Percentiles rank a stretch among this genome's conserved stretches.
Conservation (phyloP, 2,329 filamentous ascomycete genomes). For the Stagonosporopsis cucurbitacearum region DNA sequence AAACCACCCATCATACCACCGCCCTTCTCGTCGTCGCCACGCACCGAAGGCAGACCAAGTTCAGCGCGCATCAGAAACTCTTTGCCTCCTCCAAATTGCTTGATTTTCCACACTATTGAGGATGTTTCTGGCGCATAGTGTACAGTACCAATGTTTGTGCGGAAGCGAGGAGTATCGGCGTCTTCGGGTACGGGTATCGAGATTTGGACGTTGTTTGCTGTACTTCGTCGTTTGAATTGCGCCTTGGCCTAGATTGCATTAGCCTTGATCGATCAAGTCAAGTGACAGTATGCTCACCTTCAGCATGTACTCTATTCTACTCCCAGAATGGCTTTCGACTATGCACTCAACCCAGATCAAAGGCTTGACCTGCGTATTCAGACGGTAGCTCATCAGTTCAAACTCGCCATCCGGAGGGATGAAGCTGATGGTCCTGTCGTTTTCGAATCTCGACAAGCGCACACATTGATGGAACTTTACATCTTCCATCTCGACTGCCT, state of each 20-base stretch:
- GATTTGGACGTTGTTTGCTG: slow-evolving; percentile 98
- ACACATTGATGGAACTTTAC: slow-evolving; percentile 99
- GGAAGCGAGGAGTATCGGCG: slow-evolving; percentile 92
- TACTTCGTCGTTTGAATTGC: slow-evolving; percentile 97
- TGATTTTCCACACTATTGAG: slow-evolving; percentile 99
- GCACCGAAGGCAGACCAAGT: slow-evolving; percentile 89
- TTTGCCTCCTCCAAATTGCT: slow-evolving; percentile 98
- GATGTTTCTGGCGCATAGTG: slow-evolving; percentile 98
- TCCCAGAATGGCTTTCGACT: slow-evolving; percentile 93
- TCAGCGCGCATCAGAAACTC: slow-evolving; percentile 99
- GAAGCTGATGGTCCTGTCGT: slow-evolving; percentile 97
- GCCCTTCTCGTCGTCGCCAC: slow-evolving; percentile 92
- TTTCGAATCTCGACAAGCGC: slow-evolving; percentile 92
- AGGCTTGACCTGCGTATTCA: slow-evolving; percentile 98
- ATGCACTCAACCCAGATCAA: slow-evolving; percentile 99
- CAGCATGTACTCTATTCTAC: slow-evolving; percentile 97
- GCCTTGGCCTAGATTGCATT: slow-evolving; percentile 70
- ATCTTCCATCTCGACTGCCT: slow-evolving; percentile 99
- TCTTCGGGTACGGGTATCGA: slow-evolving; percentile 97
- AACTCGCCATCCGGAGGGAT: slow-evolving; percentile 99
- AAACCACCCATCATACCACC: slow-evolving; percentile 98
- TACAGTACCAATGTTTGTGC: slow-evolving; percentile 95
- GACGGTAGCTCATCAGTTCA: slow-evolving; percentile 97
- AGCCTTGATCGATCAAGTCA: not conserved
- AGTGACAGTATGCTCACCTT: slow-evolving; percentile 62